Base-by-base conservation (phyloP, 345 rosid species). In the Corchorus olitorius region DNA sequence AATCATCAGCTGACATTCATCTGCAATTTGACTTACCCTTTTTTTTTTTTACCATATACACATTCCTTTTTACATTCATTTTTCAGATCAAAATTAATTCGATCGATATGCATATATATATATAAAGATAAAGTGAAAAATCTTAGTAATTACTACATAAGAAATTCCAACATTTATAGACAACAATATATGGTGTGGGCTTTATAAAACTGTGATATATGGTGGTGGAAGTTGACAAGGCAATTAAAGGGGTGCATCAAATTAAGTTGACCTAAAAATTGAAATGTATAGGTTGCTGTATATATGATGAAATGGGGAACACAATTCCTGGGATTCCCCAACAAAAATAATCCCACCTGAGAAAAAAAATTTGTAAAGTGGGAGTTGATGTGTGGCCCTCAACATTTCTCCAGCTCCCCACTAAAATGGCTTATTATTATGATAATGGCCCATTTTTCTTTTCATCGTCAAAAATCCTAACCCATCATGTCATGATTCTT, bases 301-400 rank as follows among this genome's bases (percentile, higher is more conserved):
- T 65, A 13, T 41, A n/a, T n/a, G 35, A 19, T n/a, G 22, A 50
- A 27, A 27, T 27, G 27, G 27, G 8, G 9, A 45, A 12, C 49
- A 39, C 35, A 66, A 19, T 46, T 14, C 54, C 22, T 65, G 69
- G 69, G 69, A 65, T 65, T 65, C 50, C 27, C 69, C 41, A 8
- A 17, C 19, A 41, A 39, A 39, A 39, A 39, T 6, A 27, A 17
- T 46, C 7, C 19, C 35, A 7, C 35, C n/a, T 45, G 53, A 22
- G 54, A 45, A 11, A 66, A 65, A 5, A 46, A 46, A 43, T 14
- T 14, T 59, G 16, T 14, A 50, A 27, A 69, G 73, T 70, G 73
- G 46, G 60, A 52, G 27, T 50, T 50, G 45, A 70, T 52, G 73
- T 50, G 60, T 70, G 73, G 60, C 73, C 73, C 60, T 70, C 35